Percentiles rank a stretch among this genome's conserved stretches.
Conservation (phyloP, 1,139 yeast genomes). For the Hansenula anomala region DNA sequence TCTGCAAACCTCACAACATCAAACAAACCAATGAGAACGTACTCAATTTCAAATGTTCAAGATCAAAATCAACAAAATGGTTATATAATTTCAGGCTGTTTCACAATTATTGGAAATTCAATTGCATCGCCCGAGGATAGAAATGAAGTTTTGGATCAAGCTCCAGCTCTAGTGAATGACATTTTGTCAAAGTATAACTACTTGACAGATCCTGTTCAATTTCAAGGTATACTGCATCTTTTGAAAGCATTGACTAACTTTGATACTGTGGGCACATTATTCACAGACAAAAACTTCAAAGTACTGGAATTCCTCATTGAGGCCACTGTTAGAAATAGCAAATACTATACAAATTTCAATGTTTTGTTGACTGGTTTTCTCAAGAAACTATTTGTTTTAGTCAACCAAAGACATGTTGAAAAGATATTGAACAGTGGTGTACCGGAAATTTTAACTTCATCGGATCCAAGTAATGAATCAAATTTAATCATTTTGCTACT, state of each 20-base stretch:
- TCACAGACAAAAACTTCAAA: conserved; percentile 5
- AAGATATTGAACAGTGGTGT: conserved; percentile 3
- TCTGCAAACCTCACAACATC: conserved; percentile 17
- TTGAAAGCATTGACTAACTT: conserved; percentile 14
- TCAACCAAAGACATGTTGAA: conserved; percentile 6
- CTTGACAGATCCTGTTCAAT: conserved; percentile 20
- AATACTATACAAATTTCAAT: conserved; percentile 19
- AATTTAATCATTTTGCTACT: conserved; percentile 10
- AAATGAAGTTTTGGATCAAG: conserved; percentile 9
- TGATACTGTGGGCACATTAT: conserved; percentile 11
- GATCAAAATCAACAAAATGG: conserved; percentile 12
- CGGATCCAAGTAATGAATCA: conserved; percentile 11
- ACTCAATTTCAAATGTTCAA: not conserved
- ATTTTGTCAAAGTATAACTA: conserved; percentile 12
- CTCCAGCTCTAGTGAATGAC: conserved; percentile 13
- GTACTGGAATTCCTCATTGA: conserved; percentile 13
- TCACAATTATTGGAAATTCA: conserved; percentile 22
- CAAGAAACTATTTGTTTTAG: conserved; percentile 16
- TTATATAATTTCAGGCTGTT: conserved; percentile 18
- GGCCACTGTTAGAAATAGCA: conserved; percentile 18
- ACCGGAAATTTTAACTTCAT: conserved; percentile 5
- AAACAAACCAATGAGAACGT: conserved; percentile 8
- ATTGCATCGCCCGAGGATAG: conserved; percentile 17
- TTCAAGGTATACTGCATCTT: conserved; percentile 21
- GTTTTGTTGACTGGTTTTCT: conserved; percentile 11